phyloP scores from a whole-genome alignment of 768 basidiomycete species.

The Fomitopsis serialis region DNA sequence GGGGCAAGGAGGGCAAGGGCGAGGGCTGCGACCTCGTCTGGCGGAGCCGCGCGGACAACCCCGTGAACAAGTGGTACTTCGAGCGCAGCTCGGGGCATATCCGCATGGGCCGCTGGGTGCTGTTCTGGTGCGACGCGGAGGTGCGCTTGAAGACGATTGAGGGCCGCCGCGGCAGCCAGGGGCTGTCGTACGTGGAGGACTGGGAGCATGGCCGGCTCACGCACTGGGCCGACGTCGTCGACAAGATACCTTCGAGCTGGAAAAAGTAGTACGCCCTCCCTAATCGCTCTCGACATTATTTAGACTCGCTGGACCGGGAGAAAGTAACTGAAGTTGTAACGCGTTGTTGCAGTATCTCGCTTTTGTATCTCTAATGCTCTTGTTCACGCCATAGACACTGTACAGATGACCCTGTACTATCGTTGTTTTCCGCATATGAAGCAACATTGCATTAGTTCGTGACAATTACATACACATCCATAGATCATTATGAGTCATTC shows the following conservation, averaged over 20 bases:
- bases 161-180: slow-evolving; percentile 55
- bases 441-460: too few relatives aligned
- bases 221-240: slow-evolving; percentile 63
- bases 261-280: slow-evolving; percentile 22
- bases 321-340: neutral
- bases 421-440: too few relatives aligned
- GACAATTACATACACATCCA: neutral
- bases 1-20: slow-evolving; percentile 85
- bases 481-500: neutral
- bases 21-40: slow-evolving; percentile 94
- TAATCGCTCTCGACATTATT: neutral
- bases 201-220: slow-evolving; percentile 72
- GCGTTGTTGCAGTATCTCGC: too few relatives aligned
- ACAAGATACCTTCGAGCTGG: slow-evolving; percentile 79
- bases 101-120: slow-evolving; percentile 79
- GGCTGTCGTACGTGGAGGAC: slow-evolving; percentile 65
- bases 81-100: slow-evolving; percentile 92
- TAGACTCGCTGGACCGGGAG: neutral
- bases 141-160: slow-evolving; percentile 70
- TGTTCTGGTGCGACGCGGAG: slow-evolving; percentile 99
- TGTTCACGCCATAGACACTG: too few relatives aligned
- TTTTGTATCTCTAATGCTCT: too few relatives aligned
- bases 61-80: slow-evolving; percentile 99
- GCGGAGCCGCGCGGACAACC: slow-evolving; percentile 90
- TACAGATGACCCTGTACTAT: too few relatives aligned